A percentile compares a stretch with the other conserved stretches of the same genome.
Conservation (phyloP, 2,329 filamentous ascomycete species). For the Penicillium glabrum region DNA sequence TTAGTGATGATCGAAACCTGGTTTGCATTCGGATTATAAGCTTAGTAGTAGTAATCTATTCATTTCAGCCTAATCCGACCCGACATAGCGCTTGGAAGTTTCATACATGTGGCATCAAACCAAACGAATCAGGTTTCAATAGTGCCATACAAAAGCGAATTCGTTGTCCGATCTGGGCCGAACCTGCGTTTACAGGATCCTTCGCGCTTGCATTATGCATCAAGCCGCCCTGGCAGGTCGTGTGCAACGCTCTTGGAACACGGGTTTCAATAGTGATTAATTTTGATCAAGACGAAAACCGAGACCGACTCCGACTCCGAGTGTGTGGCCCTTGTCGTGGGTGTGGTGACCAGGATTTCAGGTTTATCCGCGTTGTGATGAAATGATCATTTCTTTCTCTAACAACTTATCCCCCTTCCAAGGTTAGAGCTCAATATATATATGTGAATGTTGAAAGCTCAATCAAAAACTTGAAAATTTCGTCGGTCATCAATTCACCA, state of each 20-base stretch:
- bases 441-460: neutral
- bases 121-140: conserved; percentile 11
- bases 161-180: neutral
- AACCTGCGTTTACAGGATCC: neutral
- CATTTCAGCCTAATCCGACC: conserved; percentile 7
- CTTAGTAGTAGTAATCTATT: conserved; percentile 3
- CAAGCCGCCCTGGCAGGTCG: neutral
- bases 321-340: neutral
- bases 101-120: neutral
- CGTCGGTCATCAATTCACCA: neutral
- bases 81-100: neutral
- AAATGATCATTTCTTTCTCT: neutral
- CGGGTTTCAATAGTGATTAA: neutral
- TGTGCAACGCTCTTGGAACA: neutral
- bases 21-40: conserved; percentile 5
- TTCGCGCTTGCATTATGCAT: neutral
- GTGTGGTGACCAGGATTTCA: neutral
- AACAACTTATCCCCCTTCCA: too few species aligned
- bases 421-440: neutral
- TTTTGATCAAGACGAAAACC: neutral
- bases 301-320: conserved; percentile 9
- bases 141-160: neutral
- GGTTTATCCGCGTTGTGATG: neutral
- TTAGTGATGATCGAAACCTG: neutral
- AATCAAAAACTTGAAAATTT: too few species aligned